Conservation (phyloP, 495 filamentous ascomycete species). For the Apodospora peruviana region DNA sequence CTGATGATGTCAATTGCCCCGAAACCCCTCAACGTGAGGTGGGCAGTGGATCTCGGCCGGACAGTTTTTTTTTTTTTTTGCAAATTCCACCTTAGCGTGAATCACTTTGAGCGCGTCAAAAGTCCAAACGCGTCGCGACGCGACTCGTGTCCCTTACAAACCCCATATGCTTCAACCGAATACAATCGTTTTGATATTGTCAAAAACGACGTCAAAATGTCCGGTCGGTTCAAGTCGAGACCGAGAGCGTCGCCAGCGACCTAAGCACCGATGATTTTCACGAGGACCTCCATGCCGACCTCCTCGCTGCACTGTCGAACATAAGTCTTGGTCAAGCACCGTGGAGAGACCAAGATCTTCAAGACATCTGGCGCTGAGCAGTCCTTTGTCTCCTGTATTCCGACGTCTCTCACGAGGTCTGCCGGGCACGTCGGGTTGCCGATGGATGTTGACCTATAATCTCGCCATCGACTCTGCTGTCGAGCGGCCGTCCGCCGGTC, state of each 20-base stretch:
- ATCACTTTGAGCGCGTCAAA: too few relatives aligned
- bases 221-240: too few relatives aligned
- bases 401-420: slow-evolving; percentile 48
- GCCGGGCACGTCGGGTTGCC: slow-evolving; percentile 44
- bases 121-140: too few relatives aligned
- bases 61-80: too few relatives aligned
- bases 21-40: too few relatives aligned
- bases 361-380: slow-evolving; percentile 29
- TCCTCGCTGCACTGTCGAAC: slow-evolving; percentile 35
- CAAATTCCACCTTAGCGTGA: too few relatives aligned
- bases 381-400: slow-evolving; percentile 45
- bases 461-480: slow-evolving; percentile 27
- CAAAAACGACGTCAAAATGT: too few relatives aligned
- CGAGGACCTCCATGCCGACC: background rate
- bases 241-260: background rate
- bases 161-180: too few relatives aligned
- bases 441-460: slow-evolving; percentile 52
- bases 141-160: too few relatives aligned
- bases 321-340: slow-evolving; percentile 40
- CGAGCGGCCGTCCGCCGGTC: slow-evolving; percentile 4
- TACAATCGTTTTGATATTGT: too few relatives aligned
- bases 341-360: slow-evolving; percentile 28
- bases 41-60: too few relatives aligned
- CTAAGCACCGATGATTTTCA: background rate
- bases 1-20: too few relatives aligned